Evolutionary conservation across 2,329 filamentous ascomycete species (phyloP).

Genomic region (Hymenoscyphus scutula): DNA sequence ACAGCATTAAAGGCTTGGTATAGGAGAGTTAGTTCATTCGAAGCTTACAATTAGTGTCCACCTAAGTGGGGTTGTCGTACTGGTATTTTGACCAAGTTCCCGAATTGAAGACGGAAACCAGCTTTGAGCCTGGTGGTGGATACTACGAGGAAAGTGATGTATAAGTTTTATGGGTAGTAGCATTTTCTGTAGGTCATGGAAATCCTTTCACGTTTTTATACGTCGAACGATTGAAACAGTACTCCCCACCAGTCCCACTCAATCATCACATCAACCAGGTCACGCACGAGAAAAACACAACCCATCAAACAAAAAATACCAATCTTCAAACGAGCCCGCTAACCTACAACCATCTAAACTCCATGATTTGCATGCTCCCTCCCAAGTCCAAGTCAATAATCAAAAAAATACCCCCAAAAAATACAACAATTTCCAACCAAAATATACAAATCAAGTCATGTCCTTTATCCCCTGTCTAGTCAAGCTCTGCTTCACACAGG

Average conservation of each 20-base stretch:
- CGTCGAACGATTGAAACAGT: too few species aligned
- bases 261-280: too few species aligned
- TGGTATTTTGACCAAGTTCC: neutral
- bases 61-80: too few species aligned
- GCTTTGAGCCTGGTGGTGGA: neutral
- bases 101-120: neutral
- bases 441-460: constrained; percentile 4
- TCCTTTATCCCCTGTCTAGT: neutral
- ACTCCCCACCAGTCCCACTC: too few species aligned
- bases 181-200: too few species aligned
- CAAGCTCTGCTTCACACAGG: neutral
- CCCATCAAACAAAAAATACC: neutral
- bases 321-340: neutral
- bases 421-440: constrained; percentile 1
- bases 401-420: neutral
- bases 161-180: too few species aligned
- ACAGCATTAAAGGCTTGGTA: neutral
- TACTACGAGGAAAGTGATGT: neutral
- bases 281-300: too few species aligned
- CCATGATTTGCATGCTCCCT: neutral
- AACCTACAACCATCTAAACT: neutral
- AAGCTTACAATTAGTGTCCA: neutral
- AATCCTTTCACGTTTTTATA: too few species aligned
- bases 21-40: neutral
- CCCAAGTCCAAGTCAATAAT: neutral